phyloP scores from a whole-genome alignment of 169 alveolate species.

The Pseudocohnilembus persalinus region DNA sequence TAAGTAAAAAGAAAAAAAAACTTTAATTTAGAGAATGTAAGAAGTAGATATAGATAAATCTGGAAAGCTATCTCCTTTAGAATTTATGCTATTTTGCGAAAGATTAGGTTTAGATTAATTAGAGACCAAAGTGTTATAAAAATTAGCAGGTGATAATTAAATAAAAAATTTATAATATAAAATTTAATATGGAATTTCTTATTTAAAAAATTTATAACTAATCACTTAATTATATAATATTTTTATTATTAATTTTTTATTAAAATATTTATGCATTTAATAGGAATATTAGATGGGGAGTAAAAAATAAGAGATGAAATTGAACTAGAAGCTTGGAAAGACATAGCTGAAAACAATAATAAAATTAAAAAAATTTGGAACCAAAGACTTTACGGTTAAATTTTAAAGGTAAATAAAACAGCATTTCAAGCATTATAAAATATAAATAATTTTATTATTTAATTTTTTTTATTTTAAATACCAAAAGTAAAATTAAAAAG shows the following conservation, averaged over 20 bases:
- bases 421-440: no score
- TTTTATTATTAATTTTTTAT: no score
- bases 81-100: conserved; percentile 26
- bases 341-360: not conserved
- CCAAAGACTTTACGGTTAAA: not conserved
- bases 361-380: not conserved
- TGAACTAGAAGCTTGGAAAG: not conserved
- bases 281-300: no score
- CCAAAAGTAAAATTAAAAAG: no score
- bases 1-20: conserved; percentile 27
- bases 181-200: no score
- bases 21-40: conserved; percentile 32
- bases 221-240: no score
- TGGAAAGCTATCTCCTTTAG: conserved; percentile 23
- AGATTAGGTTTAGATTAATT: not conserved
- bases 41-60: conserved; percentile 31
- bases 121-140: conserved; percentile 16
- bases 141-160: conserved; percentile 9
- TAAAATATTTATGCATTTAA: no score
- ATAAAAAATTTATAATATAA: not conserved
- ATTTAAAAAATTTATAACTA: no score
- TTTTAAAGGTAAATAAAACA: not conserved
- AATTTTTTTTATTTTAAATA: no score
- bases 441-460: no score
- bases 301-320: not conserved